Evolutionary conservation across 2,329 filamentous ascomycete genomes (phyloP), one percentile per base, ranked within the genome.

Genomic region (Teratosphaeria zuluensis): DNA sequence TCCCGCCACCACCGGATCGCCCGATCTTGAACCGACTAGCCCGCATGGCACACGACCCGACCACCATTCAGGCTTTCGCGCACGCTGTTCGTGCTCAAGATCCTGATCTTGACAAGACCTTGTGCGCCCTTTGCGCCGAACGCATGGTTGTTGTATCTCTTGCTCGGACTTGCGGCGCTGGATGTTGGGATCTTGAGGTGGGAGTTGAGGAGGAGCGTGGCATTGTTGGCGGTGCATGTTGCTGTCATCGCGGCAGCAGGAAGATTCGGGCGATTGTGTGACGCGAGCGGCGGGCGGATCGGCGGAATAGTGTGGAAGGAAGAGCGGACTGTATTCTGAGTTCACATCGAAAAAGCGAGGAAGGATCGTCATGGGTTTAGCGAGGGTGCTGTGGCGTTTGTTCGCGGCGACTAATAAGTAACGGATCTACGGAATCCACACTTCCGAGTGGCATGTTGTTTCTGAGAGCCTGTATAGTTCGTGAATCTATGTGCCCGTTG

Each of bases 111-210:
- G 9, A 79, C 81, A 2, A 78, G 81, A 53, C 82, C 86, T 0
- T 96, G 91, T 71, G 84, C 84, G 70, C 90, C 90, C 0, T 85
- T 85, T 59, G 84, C 84, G 51, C 79, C 83, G n/a, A 85, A 81
- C 52, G 76, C 83, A 6, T 81, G 81, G 71, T 74, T 91, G 4
- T 78, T 84, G 4, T 85, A 87, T 64, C 84, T 87, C 2, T 75
- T 95, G 1, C 74, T 95, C 4, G 73, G 81, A 3, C 71, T 92
- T 7, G 90, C 89, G 8, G 83, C 81, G 1, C 65, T 90, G 12
- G 89, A 92, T 62, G 72, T 82, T 16, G 66, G 75, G 1, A 63
- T 73, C 1, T 62, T 75, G 11, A 60, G 63, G 0, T 71, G 72
- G 51, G 72, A 74, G 12, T 55, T 73, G 53, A 64, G 65, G 48